Evolutionary conservation across 164 flowering plant genomes (phyloP).

Genomic region (Vitis rupestris): DNA sequence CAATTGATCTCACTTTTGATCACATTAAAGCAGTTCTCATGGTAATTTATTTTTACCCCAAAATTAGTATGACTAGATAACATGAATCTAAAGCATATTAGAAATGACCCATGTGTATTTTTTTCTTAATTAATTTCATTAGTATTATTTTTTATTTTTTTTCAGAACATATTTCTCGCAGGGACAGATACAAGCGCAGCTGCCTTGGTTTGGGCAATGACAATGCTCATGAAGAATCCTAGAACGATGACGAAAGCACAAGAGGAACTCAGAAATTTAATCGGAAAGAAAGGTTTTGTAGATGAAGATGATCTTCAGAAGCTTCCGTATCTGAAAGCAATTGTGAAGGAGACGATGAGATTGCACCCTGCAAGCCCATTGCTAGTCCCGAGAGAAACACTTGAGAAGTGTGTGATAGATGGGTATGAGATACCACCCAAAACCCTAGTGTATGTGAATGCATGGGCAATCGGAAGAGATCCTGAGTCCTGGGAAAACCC

Average conservation of each 20-base stretch:
- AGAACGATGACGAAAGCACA: constrained; percentile 18
- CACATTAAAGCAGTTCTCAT: constrained; percentile 23
- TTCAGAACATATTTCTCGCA: too few species aligned
- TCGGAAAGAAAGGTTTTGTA: constrained; percentile 9
- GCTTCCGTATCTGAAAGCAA: constrained; percentile 28
- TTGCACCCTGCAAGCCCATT: constrained; percentile 30
- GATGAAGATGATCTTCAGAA: constrained; percentile 22
- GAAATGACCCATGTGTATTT: too few species aligned
- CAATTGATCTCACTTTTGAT: constrained; percentile 17
- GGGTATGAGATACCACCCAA: constrained; percentile 33
- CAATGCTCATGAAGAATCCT: background rate
- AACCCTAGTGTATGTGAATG: constrained; percentile 32
- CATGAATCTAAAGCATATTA: too few species aligned
- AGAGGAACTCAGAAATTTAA: constrained; percentile 17
- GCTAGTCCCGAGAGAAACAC: constrained; percentile 27
- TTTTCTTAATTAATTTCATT: too few species aligned
- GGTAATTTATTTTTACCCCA: too few species aligned
- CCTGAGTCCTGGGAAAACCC: constrained; percentile 34
- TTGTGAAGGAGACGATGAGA: constrained; percentile 34
- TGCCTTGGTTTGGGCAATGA: too few species aligned
- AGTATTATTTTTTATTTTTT: too few species aligned
- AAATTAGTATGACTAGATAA: too few species aligned
- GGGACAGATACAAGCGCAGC: too few species aligned
- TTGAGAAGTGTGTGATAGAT: constrained; percentile 13
- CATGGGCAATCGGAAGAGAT: constrained; percentile 37